phyloP scores from a whole-genome alignment of 805 yeast species.

The Kodamaea kakaduensis region DNA sequence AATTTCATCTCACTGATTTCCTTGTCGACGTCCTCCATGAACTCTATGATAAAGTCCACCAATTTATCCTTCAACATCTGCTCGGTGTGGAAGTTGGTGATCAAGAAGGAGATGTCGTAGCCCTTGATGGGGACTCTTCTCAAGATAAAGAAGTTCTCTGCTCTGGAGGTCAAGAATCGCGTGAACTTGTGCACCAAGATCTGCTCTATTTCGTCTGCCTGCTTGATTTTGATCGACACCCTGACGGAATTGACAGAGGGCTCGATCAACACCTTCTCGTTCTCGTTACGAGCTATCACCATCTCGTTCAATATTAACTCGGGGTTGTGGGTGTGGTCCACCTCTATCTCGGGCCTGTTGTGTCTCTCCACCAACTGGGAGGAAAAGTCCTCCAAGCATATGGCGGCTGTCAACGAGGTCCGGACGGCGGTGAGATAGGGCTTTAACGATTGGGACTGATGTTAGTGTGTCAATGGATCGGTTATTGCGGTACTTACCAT shows the following conservation, averaged over 20 bases:
- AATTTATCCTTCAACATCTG: constrained; percentile 92
- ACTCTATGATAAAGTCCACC: constrained; percentile 94
- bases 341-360: constrained; percentile 95
- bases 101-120: constrained; percentile 87
- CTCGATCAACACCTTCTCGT: constrained; percentile 88
- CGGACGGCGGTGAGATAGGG: constrained; percentile 95
- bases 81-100: constrained; percentile 93
- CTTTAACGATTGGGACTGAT: constrained; percentile 87
- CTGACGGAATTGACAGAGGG: constrained; percentile 91
- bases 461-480: no score
- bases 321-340: constrained; percentile 61
- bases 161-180: constrained; percentile 89
- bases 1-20: constrained; percentile 98
- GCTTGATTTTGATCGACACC: constrained; percentile 88
- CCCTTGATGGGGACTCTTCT: constrained; percentile 89
- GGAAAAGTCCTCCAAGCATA: constrained; percentile 88
- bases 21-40: constrained; percentile 98
- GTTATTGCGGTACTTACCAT: no score
- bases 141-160: constrained; percentile 87
- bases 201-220: constrained; percentile 95
- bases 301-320: constrained; percentile 87
- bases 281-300: constrained; percentile 87
- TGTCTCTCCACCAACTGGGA: constrained; percentile 96
- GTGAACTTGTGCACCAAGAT: constrained; percentile 93
- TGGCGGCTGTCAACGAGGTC: constrained; percentile 86